phyloP scores from a whole-genome alignment of 2,329 filamentous ascomycete genomes.

The Aspergillus awamori region DNA sequence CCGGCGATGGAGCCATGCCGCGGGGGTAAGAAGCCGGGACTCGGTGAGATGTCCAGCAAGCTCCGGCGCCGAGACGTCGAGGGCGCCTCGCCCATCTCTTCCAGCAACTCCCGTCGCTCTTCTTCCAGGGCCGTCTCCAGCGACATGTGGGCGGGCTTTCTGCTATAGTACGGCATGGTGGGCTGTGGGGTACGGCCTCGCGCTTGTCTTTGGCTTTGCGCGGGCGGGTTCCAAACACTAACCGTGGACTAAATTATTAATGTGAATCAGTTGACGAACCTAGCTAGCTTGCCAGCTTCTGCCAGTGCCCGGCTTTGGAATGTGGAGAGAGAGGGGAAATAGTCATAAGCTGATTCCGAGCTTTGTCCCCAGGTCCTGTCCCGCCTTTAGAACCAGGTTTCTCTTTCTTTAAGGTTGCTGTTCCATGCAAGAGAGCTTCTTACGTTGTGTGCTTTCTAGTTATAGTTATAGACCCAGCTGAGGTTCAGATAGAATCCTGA shows the following conservation, averaged over 20 bases:
- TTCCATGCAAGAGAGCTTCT: neutral
- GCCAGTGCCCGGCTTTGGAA: conserved; percentile 16
- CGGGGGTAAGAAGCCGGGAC: conserved; percentile 44
- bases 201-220: neutral
- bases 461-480: neutral
- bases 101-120: conserved; percentile 73
- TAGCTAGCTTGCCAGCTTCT: conserved; percentile 4
- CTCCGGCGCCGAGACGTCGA: conserved; percentile 64
- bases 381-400: neutral
- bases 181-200: conserved; percentile 22
- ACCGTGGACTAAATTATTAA: neutral
- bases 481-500: neutral
- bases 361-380: neutral
- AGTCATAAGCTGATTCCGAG: neutral
- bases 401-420: neutral
- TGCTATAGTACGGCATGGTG: conserved; percentile 32
- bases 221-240: conserved; percentile 1
- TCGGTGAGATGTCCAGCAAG: conserved; percentile 64
- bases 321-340: conserved; percentile 12
- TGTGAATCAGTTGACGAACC: neutral
- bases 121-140: conserved; percentile 76
- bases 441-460: neutral
- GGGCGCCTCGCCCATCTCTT: conserved; percentile 61
- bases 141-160: conserved; percentile 59
- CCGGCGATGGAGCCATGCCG: conserved; percentile 46